phyloP scores from a whole-genome alignment of 2,329 filamentous ascomycete genomes.

The Raffaelea arxii region DNA sequence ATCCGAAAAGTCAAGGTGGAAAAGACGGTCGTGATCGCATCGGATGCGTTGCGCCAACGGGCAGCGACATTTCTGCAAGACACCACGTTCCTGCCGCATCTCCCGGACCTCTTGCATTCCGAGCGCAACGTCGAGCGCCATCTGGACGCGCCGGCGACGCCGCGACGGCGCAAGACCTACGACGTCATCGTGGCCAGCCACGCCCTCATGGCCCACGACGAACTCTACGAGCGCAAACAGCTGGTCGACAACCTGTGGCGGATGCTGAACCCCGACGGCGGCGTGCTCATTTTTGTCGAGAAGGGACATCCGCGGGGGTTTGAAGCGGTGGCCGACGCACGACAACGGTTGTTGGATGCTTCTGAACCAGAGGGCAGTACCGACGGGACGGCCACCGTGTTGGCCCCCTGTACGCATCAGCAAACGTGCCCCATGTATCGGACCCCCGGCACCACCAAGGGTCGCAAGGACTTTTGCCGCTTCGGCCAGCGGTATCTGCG shows the following conservation, averaged over 20 bases:
- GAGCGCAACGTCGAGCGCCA: constrained; percentile 47
- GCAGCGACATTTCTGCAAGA: constrained; percentile 71
- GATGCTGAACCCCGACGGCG: constrained; percentile 72
- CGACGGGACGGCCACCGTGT: not conserved
- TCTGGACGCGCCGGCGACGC: constrained; percentile 45
- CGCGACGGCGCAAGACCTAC: constrained; percentile 61
- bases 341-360: constrained; percentile 66
- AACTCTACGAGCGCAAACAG: constrained; percentile 67
- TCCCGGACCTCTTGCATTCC: constrained; percentile 76
- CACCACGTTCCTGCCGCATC: constrained; percentile 81
- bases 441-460: constrained; percentile 55
- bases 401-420: constrained; percentile 80
- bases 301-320: constrained; percentile 89
- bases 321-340: constrained; percentile 78
- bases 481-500: constrained; percentile 85
- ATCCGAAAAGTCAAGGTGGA: constrained; percentile 53
- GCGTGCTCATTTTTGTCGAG: constrained; percentile 78
- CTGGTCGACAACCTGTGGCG: constrained; percentile 85
- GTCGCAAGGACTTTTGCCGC: constrained; percentile 83
- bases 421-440: constrained; percentile 80
- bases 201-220: constrained; percentile 63
- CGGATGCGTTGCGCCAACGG: constrained; percentile 63
- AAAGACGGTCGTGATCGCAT: constrained; percentile 71
- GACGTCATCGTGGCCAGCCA: constrained; percentile 89
- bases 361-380: constrained; percentile 41